Conservation (phyloP, 192 early-diverging fungal species). For the Backusella psychrophila region DNA sequence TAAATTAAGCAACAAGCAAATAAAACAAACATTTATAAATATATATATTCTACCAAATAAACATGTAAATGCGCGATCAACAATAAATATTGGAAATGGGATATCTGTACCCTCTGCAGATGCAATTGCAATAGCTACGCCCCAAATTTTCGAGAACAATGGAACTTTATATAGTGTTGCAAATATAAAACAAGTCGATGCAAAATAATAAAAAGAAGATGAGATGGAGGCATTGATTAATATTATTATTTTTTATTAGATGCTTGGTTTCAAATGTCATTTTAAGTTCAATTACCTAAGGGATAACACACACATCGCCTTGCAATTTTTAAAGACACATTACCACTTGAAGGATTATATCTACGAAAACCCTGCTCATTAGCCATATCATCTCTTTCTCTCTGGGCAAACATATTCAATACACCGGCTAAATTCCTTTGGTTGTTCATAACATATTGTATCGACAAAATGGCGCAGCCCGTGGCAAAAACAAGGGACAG, state of each 20-base stretch:
- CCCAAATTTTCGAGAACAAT: not conserved
- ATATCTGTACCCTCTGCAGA: not conserved
- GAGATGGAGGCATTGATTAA: not conserved
- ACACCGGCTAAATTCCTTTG: not conserved
- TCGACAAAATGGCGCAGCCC: not conserved
- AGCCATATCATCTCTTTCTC: not conserved
- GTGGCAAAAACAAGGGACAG: not conserved
- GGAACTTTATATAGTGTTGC: not conserved
- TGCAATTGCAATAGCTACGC: not conserved
- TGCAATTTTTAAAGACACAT: not conserved
- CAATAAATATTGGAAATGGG: not conserved
- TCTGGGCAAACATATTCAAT: not conserved
- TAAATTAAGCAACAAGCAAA: not conserved
- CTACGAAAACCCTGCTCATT: not conserved
- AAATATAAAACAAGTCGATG: not conserved
- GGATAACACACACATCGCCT: not conserved
- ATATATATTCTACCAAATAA: not conserved
- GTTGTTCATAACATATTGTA: not conserved
- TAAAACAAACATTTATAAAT: not conserved
- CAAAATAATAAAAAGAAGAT: not conserved
- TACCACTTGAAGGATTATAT: not conserved
- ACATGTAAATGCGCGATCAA: not conserved
- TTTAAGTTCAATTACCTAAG: not conserved
- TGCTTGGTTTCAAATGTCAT: not conserved
- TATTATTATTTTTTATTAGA: not conserved